phyloP scores from a whole-genome alignment of 805 yeast genomes.

The Yamadazyma tumulicola region DNA sequence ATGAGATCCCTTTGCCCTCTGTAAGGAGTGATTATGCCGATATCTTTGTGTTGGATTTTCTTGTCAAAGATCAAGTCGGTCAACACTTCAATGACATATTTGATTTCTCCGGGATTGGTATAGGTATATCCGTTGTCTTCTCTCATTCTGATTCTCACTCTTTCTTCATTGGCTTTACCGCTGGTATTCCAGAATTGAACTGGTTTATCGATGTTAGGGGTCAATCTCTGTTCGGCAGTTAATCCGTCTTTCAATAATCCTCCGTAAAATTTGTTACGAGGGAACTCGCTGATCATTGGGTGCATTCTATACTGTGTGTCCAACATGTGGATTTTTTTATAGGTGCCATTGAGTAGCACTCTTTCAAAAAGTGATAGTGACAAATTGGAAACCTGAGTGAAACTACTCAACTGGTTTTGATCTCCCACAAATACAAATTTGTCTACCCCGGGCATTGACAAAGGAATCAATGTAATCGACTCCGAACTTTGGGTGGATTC shows the following conservation, averaged over 20 bases:
- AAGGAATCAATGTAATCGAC: constrained; percentile 66
- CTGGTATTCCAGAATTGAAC: constrained; percentile 58
- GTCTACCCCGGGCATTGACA: constrained; percentile 63
- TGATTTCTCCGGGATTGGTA: constrained; percentile 52
- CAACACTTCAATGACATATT: constrained; percentile 44
- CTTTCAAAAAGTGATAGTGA: constrained; percentile 70
- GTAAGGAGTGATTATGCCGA: constrained; percentile 73
- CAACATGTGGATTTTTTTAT: constrained; percentile 60
- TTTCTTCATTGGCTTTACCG: constrained; percentile 45
- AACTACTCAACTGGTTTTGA: constrained; percentile 70
- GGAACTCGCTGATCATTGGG: constrained; percentile 58
- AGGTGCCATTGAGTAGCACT: constrained; percentile 58
- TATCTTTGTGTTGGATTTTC: constrained; percentile 45
- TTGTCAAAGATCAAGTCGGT: constrained; percentile 53
- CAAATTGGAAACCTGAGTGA: constrained; percentile 63
- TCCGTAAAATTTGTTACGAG: constrained; percentile 49
- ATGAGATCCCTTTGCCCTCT: constrained; percentile 68
- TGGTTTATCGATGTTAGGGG: constrained; percentile 48
- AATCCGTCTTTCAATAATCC: constrained; percentile 57
- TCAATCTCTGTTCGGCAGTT: constrained; percentile 45
- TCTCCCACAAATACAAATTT: constrained; percentile 74
- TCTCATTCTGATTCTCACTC: constrained; percentile 45
- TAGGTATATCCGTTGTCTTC: constrained; percentile 57
- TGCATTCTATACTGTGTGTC: constrained; percentile 71
- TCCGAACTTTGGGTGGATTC: constrained; percentile 78